phyloP scores from a whole-genome alignment of 2,329 filamentous ascomycete genomes.

The Fusarium sp. region DNA sequence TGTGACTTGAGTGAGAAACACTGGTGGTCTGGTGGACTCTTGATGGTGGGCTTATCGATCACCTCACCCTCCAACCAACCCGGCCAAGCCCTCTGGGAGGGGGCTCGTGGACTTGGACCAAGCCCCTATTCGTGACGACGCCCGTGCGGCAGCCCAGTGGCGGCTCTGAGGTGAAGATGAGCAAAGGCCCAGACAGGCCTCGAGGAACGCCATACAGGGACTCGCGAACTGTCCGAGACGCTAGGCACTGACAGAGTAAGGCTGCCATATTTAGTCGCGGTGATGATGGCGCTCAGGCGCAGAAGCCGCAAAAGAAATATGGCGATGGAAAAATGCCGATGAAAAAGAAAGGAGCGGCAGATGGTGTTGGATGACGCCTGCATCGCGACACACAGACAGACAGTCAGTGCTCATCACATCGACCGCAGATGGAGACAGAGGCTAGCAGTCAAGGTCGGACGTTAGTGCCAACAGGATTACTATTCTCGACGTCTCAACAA shows the following conservation, averaged over 20 bases:
- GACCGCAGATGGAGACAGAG: neutral
- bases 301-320: slow-evolving; percentile 25
- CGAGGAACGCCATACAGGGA: slow-evolving; percentile 27
- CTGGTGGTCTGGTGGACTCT: slow-evolving; percentile 30
- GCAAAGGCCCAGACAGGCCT: slow-evolving; percentile 30
- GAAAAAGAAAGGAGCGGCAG: slow-evolving; percentile 34
- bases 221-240: slow-evolving; percentile 23
- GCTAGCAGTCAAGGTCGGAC: slow-evolving; percentile 13
- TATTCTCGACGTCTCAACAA: slow-evolving; percentile 15
- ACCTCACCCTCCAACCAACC: slow-evolving; percentile 38
- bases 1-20: slow-evolving; percentile 18
- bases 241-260: slow-evolving; percentile 17
- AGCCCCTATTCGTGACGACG: slow-evolving; percentile 38
- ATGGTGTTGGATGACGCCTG: slow-evolving; percentile 34
- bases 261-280: slow-evolving; percentile 22
- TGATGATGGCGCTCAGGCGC: slow-evolving; percentile 21
- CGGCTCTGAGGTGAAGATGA: slow-evolving; percentile 27
- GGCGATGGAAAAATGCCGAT: slow-evolving; percentile 9
- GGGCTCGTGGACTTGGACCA: slow-evolving; percentile 21
- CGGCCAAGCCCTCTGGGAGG: slow-evolving; percentile 17
- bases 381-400: neutral
- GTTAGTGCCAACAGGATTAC: slow-evolving; percentile 24
- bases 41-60: slow-evolving; percentile 42
- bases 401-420: neutral
- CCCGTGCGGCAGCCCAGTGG: slow-evolving; percentile 33